Percentiles rank a stretch among this genome's conserved stretches.
Conservation (phyloP, 2,329 filamentous ascomycete species). For the Penicillium italicum region DNA sequence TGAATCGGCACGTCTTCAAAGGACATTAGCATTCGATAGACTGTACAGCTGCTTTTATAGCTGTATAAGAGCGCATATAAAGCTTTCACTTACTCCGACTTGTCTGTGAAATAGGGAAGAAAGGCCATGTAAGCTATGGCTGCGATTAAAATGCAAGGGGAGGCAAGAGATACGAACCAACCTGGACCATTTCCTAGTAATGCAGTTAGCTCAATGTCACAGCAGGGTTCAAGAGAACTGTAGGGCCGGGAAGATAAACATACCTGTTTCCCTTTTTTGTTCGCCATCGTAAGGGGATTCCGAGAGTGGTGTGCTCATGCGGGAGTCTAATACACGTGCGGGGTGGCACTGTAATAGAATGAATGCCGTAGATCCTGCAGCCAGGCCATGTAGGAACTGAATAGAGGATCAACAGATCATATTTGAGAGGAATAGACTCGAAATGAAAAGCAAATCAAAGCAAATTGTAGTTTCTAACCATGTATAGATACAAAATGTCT, state of each 20-base stretch:
- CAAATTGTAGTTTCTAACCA: neutral
- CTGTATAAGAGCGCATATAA: neutral
- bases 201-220: constrained; percentile 12
- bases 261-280: constrained; percentile 67
- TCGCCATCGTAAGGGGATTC: constrained; percentile 31
- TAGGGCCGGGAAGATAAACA: constrained; percentile 22
- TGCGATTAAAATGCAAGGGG: constrained; percentile 26
- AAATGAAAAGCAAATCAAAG: neutral
- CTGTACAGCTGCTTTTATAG: neutral
- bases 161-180: constrained; percentile 67
- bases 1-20: constrained; percentile 65
- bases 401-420: constrained; percentile 3
- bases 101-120: constrained; percentile 14
- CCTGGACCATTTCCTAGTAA: constrained; percentile 96
- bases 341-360: constrained; percentile 16
- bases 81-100: constrained; percentile 21
- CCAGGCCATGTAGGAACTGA: constrained; percentile 13
- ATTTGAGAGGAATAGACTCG: neutral
- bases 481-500: neutral
- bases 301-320: constrained; percentile 14
- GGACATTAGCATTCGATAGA: constrained; percentile 10
- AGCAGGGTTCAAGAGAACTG: neutral
- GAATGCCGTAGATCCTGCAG: constrained; percentile 11
- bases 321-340: constrained; percentile 19
- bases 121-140: constrained; percentile 27